Conservation (phyloP, 202 grass and related monocot species). For the Panicum virgatum region DNA sequence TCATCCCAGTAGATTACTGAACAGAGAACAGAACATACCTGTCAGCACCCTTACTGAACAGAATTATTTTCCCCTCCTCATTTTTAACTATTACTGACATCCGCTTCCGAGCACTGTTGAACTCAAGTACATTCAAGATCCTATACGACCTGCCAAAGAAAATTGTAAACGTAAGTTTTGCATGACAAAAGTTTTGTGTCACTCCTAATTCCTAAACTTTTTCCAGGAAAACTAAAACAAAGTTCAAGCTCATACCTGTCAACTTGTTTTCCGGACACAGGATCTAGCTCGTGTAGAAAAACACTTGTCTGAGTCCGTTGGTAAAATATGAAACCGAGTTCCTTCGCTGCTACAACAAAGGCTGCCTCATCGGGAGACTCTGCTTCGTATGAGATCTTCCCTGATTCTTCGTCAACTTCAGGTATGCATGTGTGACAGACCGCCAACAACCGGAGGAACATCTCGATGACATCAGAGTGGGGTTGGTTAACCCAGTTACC, state of each 20-base stretch:
- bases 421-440: slow-evolving; percentile 90
- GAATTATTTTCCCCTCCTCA: slow-evolving; percentile 50
- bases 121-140: slow-evolving; percentile 72
- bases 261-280: slow-evolving; percentile 44
- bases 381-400: slow-evolving; percentile 79
- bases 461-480: slow-evolving; percentile 46
- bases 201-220: neutral
- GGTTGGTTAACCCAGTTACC: slow-evolving; percentile 75
- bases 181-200: neutral
- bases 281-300: slow-evolving; percentile 61
- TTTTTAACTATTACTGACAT: slow-evolving; percentile 76
- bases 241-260: slow-evolving; percentile 57
- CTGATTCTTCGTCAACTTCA: slow-evolving; percentile 64
- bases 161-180: neutral
- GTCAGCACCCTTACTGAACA: slow-evolving; percentile 73
- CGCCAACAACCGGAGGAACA: slow-evolving; percentile 66
- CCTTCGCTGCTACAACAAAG: slow-evolving; percentile 73
- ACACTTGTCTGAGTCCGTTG: slow-evolving; percentile 71
- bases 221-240: neutral
- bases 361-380: slow-evolving; percentile 92
- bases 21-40: slow-evolving; percentile 42
- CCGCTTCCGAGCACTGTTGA: slow-evolving; percentile 63
- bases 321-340: slow-evolving; percentile 87
- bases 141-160: slow-evolving; percentile 47
- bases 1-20: neutral